phyloP scores from a whole-genome alignment of 2,329 filamentous ascomycete genomes.

The Colletotrichum acutatum region DNA sequence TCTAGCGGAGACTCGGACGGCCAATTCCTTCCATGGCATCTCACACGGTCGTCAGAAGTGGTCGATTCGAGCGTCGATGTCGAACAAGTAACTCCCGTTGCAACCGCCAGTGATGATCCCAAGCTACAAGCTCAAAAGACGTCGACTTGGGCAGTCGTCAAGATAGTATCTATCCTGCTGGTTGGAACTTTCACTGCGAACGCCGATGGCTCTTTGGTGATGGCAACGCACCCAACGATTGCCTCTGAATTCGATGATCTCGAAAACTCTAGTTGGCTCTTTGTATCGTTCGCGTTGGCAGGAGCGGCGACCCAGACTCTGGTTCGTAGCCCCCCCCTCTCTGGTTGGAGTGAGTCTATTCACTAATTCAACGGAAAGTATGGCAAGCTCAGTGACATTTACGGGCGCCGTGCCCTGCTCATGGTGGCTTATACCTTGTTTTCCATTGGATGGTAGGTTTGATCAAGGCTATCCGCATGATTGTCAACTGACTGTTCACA shows the following conservation, averaged over 20 bases:
- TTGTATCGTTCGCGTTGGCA: slow-evolving; percentile 46
- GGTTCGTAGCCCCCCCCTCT: slow-evolving; percentile 45
- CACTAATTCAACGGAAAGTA: slow-evolving; percentile 47
- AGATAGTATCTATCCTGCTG: slow-evolving; percentile 40
- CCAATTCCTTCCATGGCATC: slow-evolving; percentile 29
- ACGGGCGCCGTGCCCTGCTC: slow-evolving; percentile 60
- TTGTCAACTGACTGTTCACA: slow-evolving; percentile 30
- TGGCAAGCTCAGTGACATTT: slow-evolving; percentile 68
- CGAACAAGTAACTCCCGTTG: slow-evolving; percentile 18
- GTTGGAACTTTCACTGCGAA: slow-evolving; percentile 70
- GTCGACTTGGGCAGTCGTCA: slow-evolving; percentile 30
- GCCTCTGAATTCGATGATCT: slow-evolving; percentile 70
- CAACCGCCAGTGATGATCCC: neutral
- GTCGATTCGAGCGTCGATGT: slow-evolving; percentile 18
- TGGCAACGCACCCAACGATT: slow-evolving; percentile 73
- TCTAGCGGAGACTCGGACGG: slow-evolving; percentile 27
- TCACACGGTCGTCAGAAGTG: slow-evolving; percentile 22
- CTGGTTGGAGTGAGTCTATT: too few species aligned
- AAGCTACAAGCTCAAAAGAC: neutral
- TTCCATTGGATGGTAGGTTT: slow-evolving; percentile 60
- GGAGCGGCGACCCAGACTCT: slow-evolving; percentile 49
- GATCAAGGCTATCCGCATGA: neutral
- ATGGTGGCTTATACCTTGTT: slow-evolving; percentile 62
- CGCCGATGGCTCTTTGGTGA: slow-evolving; percentile 71
- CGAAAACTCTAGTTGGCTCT: slow-evolving; percentile 63